Evolutionary conservation across 1,284 basidiomycete genomes (phyloP), one percentile per base, ranked within the genome.

Genomic region (Phylloboletellus chloephorus): DNA sequence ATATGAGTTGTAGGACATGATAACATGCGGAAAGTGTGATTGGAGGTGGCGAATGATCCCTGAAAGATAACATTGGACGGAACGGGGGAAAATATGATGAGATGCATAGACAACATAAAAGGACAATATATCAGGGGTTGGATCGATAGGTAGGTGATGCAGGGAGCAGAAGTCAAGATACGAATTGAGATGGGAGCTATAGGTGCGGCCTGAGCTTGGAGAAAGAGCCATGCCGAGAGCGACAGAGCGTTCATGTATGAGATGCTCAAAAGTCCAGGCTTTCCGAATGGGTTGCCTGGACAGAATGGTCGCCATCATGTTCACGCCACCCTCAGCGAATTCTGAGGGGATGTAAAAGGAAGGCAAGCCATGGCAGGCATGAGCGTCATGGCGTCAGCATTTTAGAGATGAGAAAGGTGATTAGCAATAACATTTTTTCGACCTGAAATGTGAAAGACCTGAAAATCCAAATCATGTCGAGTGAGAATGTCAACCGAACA

Each of bases 261-360:
- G 28, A 13, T 26, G 17, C 15, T 21, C 26, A 20, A 30, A 17
- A 7, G 26, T 7, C 37, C 26, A 39, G 10, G 37, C 9, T n/a
- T 39, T 16, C 7, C 17, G 15, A 9, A 12, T 3, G n/a, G 37
- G 37, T 11, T 30, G 22, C 29, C 25, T 21, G 26, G 16, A 17
- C 13, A 11, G 7, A 3, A 16, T 5, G 17, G 3, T 19, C 12
- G 17, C 9, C 2, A 7, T 31, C 9, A 29, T 30, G 16, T 31
- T 30, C n/a, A 10, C 10, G 26, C 2, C 1, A 5, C 37, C 37
- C 37, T 26, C 37, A 39, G 19, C 28, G 37, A 25, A 38, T 38
- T 24, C 17, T 24, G 25, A 38, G 36, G 36, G 37, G 37, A 24
- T 38, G 9, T 4, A 38, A 31, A 39, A 7, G 16, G 9, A 5